Base-by-base conservation (phyloP, 2,329 filamentous ascomycete genomes). In the Colletotrichum cordylinicola region DNA sequence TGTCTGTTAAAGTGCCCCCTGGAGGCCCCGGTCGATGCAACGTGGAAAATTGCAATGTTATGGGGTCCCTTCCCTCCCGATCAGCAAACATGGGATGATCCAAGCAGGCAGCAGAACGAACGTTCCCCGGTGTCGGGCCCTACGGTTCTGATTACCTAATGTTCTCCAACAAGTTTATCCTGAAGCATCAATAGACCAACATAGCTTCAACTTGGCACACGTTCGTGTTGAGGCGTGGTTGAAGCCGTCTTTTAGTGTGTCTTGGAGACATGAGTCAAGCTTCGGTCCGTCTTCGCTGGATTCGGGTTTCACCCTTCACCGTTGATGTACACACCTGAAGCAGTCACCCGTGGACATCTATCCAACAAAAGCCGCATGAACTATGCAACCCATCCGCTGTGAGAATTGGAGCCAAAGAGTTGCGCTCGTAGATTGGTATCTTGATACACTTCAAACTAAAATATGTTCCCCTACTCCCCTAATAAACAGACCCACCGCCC, bases 361-460 rank as follows among this genome's bases (percentile, higher is more conserved):
- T 8, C 12, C 10, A 13, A 21, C n/a, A 7, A 21, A 24, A 21
- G n/a, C n/a, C 2, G 0, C n/a, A 2, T 21, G 0, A 21, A 8
- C 10, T 52, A 2, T 21, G 2, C 13, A 13, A 21, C 43, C n/a
- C 8, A 5, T 31, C 56, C 9, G 15, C 31, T 18, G 33, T 8
- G 31, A 62, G 21, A 48, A 37, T 13, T 35, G 31, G 43, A 33
- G 52, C 52, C 39, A 31, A 39, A 24, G 27, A 16, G n/a, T 13
- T 9, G 16, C 65, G 52, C 24, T 65, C 18, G 33, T 55, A 21
- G 35, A 74, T 69, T 76, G 74, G 74, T 76, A 76, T 76, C 70
- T 74, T 61, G 21, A 37, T 74, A 76, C 61, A 60, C 67, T 67
- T 58, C 55, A 43, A n/a, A 64, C n/a, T 16, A 39, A 70, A 1